These are phyloP conservation scores for Sarocladium kiliense DNA, from an alignment of 2,329 filamentous ascomycete species.

Conservation along the genomic window DNA sequence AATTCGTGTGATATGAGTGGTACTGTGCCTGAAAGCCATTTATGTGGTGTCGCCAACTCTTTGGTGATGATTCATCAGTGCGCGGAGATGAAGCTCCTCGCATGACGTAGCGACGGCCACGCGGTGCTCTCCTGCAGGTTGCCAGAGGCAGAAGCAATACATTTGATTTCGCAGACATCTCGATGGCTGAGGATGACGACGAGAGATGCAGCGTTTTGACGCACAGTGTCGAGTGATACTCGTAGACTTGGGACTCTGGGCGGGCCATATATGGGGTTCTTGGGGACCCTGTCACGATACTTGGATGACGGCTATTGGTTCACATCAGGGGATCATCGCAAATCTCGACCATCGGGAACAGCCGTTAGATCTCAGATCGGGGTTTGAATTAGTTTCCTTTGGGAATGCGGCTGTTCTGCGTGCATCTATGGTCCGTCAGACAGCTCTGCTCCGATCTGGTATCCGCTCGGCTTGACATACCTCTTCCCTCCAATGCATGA, in stretches of 20 bases:
- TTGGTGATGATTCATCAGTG: constrained; percentile 7
- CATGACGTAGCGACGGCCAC: background rate
- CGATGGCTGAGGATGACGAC: background rate
- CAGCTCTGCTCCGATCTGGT: no score
- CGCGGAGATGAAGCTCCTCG: constrained; percentile 5
- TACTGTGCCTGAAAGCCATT: background rate
- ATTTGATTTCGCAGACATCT: background rate
- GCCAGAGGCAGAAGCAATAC: background rate
- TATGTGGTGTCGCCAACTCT: background rate
- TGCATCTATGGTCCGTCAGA: no score
- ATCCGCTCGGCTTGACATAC: no score
- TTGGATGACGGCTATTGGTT: background rate
- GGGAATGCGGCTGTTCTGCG: no score
- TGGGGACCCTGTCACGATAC: background rate
- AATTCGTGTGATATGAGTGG: background rate
- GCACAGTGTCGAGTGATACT: background rate
- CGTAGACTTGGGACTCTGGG: no score
- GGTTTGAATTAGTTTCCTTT: background rate
- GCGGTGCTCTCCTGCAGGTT: background rate
- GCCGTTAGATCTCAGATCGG: background rate
- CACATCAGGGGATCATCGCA: background rate
- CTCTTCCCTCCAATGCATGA: no score
- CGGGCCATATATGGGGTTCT: background rate
- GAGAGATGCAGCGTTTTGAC: background rate
- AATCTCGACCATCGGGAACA: background rate